These are phyloP conservation scores for Solanum peruvianum DNA, from an alignment of 257 asterid species.

Conservation along the genomic window DNA sequence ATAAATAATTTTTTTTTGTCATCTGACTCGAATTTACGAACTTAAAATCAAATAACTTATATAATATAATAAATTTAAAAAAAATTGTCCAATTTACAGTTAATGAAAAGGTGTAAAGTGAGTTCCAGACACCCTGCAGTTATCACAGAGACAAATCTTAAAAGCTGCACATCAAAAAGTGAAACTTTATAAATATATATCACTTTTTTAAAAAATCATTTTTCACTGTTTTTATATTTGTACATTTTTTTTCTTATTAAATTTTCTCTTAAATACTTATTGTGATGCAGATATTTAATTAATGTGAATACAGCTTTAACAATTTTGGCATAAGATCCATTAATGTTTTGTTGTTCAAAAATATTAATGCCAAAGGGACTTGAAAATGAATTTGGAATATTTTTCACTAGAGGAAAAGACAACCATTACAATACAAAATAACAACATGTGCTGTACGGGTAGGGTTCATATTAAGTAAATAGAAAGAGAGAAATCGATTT, in stretches of 20 bases:
- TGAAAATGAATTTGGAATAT: not conserved
- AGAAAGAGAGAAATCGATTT: too few species aligned
- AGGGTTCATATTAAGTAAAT: not conserved
- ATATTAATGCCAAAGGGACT: not conserved
- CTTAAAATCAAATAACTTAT: not conserved
- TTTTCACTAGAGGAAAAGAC: not conserved
- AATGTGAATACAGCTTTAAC: not conserved
- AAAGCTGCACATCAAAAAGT: not conserved
- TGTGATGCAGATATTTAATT: not conserved
- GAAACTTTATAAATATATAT: not conserved
- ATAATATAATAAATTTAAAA: not conserved
- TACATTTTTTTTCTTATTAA: not conserved
- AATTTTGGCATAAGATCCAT: not conserved
- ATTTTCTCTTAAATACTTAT: not conserved
- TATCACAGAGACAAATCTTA: not conserved
- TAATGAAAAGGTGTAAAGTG: not conserved
- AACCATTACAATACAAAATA: not conserved
- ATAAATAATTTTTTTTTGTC: too few species aligned
- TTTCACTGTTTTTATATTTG: not conserved
- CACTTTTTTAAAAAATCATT: not conserved
- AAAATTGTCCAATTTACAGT: not conserved
- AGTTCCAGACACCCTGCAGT: not conserved
- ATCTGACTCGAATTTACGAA: rapidly evolving
- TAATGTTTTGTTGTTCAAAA: not conserved
- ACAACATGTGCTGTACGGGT: not conserved